Percentiles rank a stretch among this genome's conserved stretches.
phyloP scores from a whole-genome alignment of 139 green algal species.

The Chlamydomonas sphaeroides region DNA sequence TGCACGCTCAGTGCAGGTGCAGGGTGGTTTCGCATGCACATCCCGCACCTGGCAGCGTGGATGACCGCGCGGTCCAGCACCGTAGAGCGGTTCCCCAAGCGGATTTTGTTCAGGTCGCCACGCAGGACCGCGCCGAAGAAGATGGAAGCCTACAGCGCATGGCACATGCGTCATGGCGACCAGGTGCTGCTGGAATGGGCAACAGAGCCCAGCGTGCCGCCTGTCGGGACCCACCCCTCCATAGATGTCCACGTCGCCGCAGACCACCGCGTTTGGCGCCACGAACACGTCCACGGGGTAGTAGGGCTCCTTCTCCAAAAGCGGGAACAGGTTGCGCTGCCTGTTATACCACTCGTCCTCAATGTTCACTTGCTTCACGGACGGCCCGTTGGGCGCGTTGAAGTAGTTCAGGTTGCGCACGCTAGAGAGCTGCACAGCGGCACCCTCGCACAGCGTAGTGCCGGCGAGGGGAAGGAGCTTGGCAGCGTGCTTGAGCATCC shows the following conservation, averaged over 20 bases:
- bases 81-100: slow-evolving; percentile 72
- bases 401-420: slow-evolving; percentile 42
- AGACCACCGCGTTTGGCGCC: slow-evolving; percentile 84
- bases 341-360: slow-evolving; percentile 76
- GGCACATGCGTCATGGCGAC: too few relatives aligned
- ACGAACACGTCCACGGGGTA: slow-evolving; percentile 78
- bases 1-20: neutral
- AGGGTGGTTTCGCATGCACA: neutral
- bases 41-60: slow-evolving; percentile 82
- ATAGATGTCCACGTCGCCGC: slow-evolving; percentile 89
- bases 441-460: neutral
- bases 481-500: too few relatives aligned
- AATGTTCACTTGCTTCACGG: slow-evolving; percentile 59
- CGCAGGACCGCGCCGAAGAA: slow-evolving; percentile 88
- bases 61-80: slow-evolving; percentile 87
- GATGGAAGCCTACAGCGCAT: slow-evolving; percentile 84
- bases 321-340: slow-evolving; percentile 77
- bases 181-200: neutral
- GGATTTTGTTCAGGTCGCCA: slow-evolving; percentile 90
- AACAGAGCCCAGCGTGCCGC: neutral
- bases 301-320: slow-evolving; percentile 79
- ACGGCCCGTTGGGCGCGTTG: slow-evolving; percentile 51
- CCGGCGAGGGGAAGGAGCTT: slow-evolving; percentile 14
- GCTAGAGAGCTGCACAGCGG: neutral
- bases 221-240: slow-evolving; percentile 66